Evolutionary conservation across 2,329 filamentous ascomycete species (phyloP).

Genomic region (Pyricularia sp.): DNA sequence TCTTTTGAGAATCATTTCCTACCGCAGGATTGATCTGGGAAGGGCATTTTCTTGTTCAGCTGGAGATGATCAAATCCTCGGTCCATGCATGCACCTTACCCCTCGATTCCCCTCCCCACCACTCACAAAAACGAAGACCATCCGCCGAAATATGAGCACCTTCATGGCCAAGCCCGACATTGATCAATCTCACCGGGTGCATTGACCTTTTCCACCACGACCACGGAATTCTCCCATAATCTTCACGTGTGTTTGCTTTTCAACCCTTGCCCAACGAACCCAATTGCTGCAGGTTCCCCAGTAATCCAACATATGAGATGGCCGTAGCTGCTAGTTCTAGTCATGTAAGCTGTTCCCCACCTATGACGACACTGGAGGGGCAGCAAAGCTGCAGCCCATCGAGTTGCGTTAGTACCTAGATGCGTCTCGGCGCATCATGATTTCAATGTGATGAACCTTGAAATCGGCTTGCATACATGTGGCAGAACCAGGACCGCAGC

Average conservation of each 20-base stretch:
- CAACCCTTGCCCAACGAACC: not conserved
- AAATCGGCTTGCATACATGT: not conserved
- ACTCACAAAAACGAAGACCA: not conserved
- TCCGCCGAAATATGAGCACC: not conserved
- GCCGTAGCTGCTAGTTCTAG: not conserved
- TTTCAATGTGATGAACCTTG: not conserved
- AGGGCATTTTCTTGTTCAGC: too few relatives aligned
- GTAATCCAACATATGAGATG: not conserved
- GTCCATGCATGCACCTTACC: not conserved
- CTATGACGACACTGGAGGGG: conserved; percentile 11
- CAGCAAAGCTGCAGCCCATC: not conserved
- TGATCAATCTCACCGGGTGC: not conserved
- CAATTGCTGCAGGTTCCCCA: not conserved
- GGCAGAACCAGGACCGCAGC: not conserved
- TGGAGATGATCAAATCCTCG: not conserved
- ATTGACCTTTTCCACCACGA: not conserved
- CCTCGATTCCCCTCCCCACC: not conserved
- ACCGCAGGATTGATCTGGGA: too few relatives aligned
- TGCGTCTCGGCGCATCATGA: not conserved
- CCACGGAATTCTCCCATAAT: not conserved
- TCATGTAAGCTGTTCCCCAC: conserved; percentile 3
- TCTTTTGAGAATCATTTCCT: too few relatives aligned
- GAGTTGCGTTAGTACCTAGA: not conserved
- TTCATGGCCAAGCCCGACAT: not conserved
- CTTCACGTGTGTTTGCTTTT: not conserved